phyloP scores from a whole-genome alignment of 306 rosid genomes.

The Glycyrrhiza uralensis region DNA sequence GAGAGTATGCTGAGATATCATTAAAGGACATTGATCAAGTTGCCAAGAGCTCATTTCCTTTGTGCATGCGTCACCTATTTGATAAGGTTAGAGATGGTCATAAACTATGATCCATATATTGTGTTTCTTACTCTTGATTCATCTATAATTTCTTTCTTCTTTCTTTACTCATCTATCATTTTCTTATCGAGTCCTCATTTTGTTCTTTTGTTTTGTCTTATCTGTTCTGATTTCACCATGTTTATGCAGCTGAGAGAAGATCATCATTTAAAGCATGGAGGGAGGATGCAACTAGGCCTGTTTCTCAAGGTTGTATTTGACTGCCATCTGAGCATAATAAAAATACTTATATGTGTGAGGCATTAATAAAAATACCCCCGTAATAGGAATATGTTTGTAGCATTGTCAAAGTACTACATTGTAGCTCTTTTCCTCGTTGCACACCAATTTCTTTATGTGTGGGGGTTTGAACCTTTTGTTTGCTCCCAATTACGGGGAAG shows the following conservation, averaged over 20 bases:
- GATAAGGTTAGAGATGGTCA: conserved; percentile 65
- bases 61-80: conserved; percentile 91
- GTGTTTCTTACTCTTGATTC: conserved; percentile 8
- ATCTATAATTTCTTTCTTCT: neutral
- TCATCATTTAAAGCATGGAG: conserved; percentile 98
- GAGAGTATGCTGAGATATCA: conserved; percentile 67
- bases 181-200: neutral
- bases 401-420: too few species aligned
- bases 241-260: conserved; percentile 82
- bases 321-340: conserved; percentile 4
- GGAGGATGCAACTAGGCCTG: conserved; percentile 96
- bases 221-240: conserved; percentile 22
- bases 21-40: conserved; percentile 73
- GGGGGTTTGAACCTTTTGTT: conserved; percentile 38
- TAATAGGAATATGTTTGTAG: too few species aligned
- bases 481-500: conserved; percentile 23
- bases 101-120: neutral
- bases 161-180: neutral
- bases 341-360: conserved; percentile 4
- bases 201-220: conserved; percentile 1
- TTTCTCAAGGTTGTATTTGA: conserved; percentile 76
- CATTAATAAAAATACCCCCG: too few species aligned
- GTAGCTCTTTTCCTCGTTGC: conserved; percentile 23
- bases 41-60: conserved; percentile 86
- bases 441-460: conserved; percentile 25